phyloP scores from a whole-genome alignment of 257 asterid genomes.

The Jacaranda copaia region DNA sequence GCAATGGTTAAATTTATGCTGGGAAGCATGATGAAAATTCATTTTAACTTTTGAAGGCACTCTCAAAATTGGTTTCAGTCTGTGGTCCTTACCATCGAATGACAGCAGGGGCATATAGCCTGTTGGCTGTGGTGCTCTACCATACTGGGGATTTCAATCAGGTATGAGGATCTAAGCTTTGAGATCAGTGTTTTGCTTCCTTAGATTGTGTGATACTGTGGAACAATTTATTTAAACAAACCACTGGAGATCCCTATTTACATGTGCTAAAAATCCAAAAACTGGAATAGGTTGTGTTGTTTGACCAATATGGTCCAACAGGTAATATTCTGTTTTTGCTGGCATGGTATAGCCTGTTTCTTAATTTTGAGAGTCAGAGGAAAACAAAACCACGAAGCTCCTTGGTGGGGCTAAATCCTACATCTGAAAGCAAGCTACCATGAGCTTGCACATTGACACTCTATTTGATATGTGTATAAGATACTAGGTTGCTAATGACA shows the following conservation, averaged over 20 bases:
- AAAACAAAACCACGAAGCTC: conserved; percentile 2
- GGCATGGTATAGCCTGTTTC: neutral
- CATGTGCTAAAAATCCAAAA: conserved; percentile 6
- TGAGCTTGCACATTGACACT: neutral
- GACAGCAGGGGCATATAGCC: conserved; percentile 89
- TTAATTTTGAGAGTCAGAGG: neutral
- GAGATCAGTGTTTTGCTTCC: conserved; percentile 3
- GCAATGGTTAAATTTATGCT: conserved; percentile 10
- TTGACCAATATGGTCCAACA: conserved; percentile 3
- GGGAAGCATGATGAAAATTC: conserved; percentile 28
- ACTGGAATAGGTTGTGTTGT: conserved; percentile 7
- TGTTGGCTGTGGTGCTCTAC: conserved; percentile 85
- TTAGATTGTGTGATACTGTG: neutral
- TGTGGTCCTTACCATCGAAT: conserved; percentile 92
- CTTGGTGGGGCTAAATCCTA: neutral
- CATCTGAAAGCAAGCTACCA: neutral
- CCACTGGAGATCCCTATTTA: neutral
- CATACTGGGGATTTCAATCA: conserved; percentile 90
- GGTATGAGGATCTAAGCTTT: conserved; percentile 47
- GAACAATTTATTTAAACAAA: neutral
- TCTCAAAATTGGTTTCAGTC: conserved; percentile 70
- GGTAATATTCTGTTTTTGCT: neutral
- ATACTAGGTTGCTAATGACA: neutral
- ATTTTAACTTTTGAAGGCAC: conserved; percentile 62
- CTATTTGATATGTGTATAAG: conserved; percentile 12